phyloP scores from a whole-genome alignment of 2,329 filamentous ascomycete genomes.

The Calonectria crousiana region DNA sequence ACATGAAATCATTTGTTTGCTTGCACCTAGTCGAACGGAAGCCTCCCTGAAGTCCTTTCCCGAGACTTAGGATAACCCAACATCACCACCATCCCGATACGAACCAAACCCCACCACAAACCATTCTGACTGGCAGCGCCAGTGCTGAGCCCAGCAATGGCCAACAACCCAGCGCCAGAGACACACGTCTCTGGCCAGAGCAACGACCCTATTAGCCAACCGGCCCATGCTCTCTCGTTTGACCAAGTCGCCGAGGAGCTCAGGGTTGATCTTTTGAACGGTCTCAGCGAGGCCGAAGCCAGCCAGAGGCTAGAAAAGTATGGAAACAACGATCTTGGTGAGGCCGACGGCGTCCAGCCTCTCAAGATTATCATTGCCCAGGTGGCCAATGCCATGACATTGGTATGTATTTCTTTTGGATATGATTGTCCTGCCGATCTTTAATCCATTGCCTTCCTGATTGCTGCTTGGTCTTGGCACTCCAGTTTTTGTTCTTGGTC shows the following conservation, averaged over 20 bases:
- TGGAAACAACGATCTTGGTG: constrained; percentile 70
- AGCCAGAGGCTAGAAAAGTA: constrained; percentile 62
- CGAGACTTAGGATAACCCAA: constrained; percentile 59
- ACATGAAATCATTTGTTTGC: constrained; percentile 30
- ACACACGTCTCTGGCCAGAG: constrained; percentile 51
- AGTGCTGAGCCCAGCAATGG: neutral
- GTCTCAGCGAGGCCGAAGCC: constrained; percentile 65
- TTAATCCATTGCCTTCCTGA: neutral
- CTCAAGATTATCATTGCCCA: constrained; percentile 72
- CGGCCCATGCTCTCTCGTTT: constrained; percentile 68
- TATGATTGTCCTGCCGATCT: neutral
- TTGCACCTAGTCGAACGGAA: constrained; percentile 36
- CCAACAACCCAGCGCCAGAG: neutral
- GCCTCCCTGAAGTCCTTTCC: constrained; percentile 36
- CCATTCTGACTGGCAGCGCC: neutral
- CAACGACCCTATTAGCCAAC: constrained; percentile 60
- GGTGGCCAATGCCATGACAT: constrained; percentile 76
- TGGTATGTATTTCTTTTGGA: constrained; percentile 24
- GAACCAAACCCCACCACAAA: neutral
- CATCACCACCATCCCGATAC: neutral
- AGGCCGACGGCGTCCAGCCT: constrained; percentile 62
- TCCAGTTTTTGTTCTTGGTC: neutral
- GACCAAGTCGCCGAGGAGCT: constrained; percentile 65
- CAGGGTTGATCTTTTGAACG: constrained; percentile 63
- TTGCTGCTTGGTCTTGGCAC: neutral